Base-by-base conservation (phyloP, 2,329 filamentous ascomycete species). In the Alternaria arbusti region DNA sequence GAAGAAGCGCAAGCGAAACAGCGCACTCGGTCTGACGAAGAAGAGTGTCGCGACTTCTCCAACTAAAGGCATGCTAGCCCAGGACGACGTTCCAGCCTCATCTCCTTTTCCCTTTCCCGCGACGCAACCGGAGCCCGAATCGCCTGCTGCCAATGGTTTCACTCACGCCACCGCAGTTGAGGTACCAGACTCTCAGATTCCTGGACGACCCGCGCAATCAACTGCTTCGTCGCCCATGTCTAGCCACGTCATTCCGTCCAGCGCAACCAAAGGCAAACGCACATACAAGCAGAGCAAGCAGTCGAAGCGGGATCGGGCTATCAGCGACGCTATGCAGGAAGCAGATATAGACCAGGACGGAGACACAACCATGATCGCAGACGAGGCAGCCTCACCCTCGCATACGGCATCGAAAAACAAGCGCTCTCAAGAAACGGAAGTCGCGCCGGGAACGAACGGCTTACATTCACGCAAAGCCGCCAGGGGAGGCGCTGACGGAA, bases 101-200 rank as follows among this genome's bases (percentile, higher is more conserved):
- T 63, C 60, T 20, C 60, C 61, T 12, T 59, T 63, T 51, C 61
- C 55, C n/a, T 63, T 63, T 22, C 50, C 61, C 4, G 47, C 56
- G 10, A 55, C 61, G 12, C 60, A 63, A 13, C 49, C 49, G 5
- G 60, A 59, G 15, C 5, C 23, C 10, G 22, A 40, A 13, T 23
- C 23, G 17, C 25, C 52, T 9, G 8, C 49, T 2, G 2, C 13
- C 15, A 44, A 13, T 28, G 26, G 5, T 22, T 36, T 44, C 46
- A n/a, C 23, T 25, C 36, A n/a, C 7, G 32, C 56, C 3, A 26
- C 56, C 5, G 58, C 64, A 13, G 50, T 71, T 17, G 59, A 67
- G 20, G 66, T 70, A 2, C 69, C 67, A 6, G 62, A 70, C 52
- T 66, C 66, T 1, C 70, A 71, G 20, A 17, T 40, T 13, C 25